Percentiles rank a stretch among this genome's conserved stretches.
Conservation (phyloP, 2,329 filamentous ascomycete genomes). For the Pseudogymnoascus sp. region DNA sequence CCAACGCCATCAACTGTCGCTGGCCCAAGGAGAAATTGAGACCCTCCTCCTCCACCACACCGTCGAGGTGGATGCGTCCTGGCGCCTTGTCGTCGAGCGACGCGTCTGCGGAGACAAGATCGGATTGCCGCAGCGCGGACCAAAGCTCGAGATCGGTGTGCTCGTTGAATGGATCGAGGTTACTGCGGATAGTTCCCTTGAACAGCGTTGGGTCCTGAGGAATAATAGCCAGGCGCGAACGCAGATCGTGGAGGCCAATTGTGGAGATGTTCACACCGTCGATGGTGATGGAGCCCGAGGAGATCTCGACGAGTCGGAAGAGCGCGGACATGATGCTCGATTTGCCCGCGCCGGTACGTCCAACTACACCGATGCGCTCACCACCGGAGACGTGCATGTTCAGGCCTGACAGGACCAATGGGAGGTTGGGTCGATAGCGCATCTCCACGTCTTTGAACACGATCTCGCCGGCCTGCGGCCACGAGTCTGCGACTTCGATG, state of each 20-base stretch:
- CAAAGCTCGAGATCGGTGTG: slow-evolving; percentile 71
- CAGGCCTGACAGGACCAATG: slow-evolving; percentile 63
- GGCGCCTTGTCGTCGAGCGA: slow-evolving; percentile 29
- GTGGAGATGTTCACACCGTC: slow-evolving; percentile 63
- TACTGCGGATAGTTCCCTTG: slow-evolving; percentile 68
- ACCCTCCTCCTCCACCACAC: slow-evolving; percentile 82
- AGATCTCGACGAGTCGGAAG: slow-evolving; percentile 65
- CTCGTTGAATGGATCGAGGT: slow-evolving; percentile 73
- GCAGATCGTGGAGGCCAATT: slow-evolving; percentile 65
- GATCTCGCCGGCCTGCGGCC: slow-evolving; percentile 83
- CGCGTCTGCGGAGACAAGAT: slow-evolving; percentile 50
- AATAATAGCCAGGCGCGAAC: slow-evolving; percentile 71
- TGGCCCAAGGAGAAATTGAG: slow-evolving; percentile 94
- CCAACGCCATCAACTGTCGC: slow-evolving; percentile 89
- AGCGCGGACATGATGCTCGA: slow-evolving; percentile 75
- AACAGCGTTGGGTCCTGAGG: slow-evolving; percentile 80
- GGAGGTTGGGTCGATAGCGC: slow-evolving; percentile 65
- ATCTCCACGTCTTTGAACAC: slow-evolving; percentile 67
- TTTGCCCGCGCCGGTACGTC: slow-evolving; percentile 75
- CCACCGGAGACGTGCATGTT: slow-evolving; percentile 65
- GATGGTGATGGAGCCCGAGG: slow-evolving; percentile 52
- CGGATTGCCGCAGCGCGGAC: slow-evolving; percentile 67
- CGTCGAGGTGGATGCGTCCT: slow-evolving; percentile 73
- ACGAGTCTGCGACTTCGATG: slow-evolving; percentile 59
- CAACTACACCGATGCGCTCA: slow-evolving; percentile 73